A percentile compares a stretch with the other conserved stretches of the same genome.
phyloP scores from a whole-genome alignment of 2,329 filamentous ascomycete genomes.

The Ophiostoma montium region DNA sequence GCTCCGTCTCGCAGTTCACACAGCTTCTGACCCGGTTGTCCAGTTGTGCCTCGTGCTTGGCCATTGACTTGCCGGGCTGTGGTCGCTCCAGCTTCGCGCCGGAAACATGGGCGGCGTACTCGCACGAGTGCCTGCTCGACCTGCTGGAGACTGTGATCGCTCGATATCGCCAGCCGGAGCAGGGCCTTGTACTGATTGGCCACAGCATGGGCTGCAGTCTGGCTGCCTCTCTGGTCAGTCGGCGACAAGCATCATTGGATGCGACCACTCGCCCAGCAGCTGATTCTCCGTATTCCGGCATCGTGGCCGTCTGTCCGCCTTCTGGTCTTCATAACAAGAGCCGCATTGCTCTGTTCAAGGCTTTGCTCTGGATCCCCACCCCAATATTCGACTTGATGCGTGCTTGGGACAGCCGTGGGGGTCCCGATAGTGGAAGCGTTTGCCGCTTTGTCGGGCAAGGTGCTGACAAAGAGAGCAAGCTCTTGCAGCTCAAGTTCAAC shows the following conservation, averaged over 20 bases:
- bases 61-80: conserved; percentile 83
- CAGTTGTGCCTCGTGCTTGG: conserved; percentile 70
- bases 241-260: conserved; percentile 26
- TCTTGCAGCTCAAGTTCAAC: conserved; percentile 62
- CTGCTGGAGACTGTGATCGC: conserved; percentile 64
- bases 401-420: conserved; percentile 65
- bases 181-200: conserved; percentile 66
- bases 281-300: conserved; percentile 36
- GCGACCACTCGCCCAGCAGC: too few relatives aligned
- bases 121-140: conserved; percentile 57
- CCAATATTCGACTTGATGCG: conserved; percentile 65
- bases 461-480: conserved; percentile 50
- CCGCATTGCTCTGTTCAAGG: conserved; percentile 35
- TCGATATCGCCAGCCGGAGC: conserved; percentile 53
- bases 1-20: conserved; percentile 78
- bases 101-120: conserved; percentile 63
- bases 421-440: conserved; percentile 64
- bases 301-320: conserved; percentile 71
- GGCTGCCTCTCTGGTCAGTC: conserved; percentile 52
- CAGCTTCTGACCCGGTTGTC: conserved; percentile 67
- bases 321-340: conserved; percentile 46
- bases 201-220: conserved; percentile 86
- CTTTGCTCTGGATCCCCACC: conserved; percentile 53
- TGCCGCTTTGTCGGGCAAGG: conserved; percentile 57
- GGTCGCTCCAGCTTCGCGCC: conserved; percentile 66